phyloP scores from a whole-genome alignment of 768 basidiomycete species.

The Kwoniella heveanensis region DNA sequence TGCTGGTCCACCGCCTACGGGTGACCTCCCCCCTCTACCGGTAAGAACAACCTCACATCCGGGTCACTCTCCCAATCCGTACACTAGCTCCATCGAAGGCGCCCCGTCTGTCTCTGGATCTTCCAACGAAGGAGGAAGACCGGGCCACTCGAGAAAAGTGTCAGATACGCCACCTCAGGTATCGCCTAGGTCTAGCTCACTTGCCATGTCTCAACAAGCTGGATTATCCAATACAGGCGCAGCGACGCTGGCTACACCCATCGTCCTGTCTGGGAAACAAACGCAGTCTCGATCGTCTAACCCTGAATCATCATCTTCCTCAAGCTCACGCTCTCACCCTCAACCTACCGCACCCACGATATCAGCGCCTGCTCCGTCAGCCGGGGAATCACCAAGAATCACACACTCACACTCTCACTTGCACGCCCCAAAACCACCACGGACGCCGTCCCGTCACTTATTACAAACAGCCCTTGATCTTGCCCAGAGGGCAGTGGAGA shows the following conservation, averaged over 20 bases:
- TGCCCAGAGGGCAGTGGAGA: conserved; percentile 52
- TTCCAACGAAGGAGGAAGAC: not conserved
- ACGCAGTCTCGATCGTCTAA: too few relatives aligned
- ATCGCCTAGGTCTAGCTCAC: conserved; percentile 20
- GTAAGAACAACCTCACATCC: not conserved
- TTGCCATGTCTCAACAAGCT: conserved; percentile 1
- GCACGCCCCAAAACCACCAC: conserved; percentile 14
- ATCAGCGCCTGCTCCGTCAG: not conserved
- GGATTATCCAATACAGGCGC: not conserved
- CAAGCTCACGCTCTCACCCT: not conserved
- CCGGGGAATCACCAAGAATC: not conserved
- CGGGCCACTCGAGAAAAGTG: not conserved
- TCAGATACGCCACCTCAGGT: conserved; percentile 10
- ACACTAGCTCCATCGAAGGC: not conserved
- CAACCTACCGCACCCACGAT: not conserved
- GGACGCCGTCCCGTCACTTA: conserved; percentile 49
- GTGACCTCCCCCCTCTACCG: conserved; percentile 21
- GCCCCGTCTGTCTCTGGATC: not conserved
- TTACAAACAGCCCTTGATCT: conserved; percentile 54
- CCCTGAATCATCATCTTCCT: too few relatives aligned
- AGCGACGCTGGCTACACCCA: conserved; percentile 11
- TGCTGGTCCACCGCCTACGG: conserved; percentile 22
- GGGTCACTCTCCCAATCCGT: not conserved
- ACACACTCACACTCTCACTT: not conserved
- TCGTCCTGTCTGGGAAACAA: conserved; percentile 3